Evolutionary conservation across 2,329 filamentous ascomycete species (phyloP), one percentile per base, ranked within the genome.

Genomic region (Fonsecaea monophora): DNA sequence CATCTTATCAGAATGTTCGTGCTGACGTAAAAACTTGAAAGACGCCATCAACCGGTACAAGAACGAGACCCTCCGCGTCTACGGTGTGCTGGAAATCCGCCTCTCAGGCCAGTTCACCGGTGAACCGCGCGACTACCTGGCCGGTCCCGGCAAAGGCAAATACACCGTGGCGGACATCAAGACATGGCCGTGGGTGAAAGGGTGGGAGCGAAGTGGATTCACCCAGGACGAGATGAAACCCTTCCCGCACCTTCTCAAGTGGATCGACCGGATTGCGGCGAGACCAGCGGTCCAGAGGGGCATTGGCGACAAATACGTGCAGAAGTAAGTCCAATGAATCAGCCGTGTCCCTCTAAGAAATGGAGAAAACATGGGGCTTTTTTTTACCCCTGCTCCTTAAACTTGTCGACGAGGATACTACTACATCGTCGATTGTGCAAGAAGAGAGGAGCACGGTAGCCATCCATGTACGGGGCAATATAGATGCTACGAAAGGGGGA

Each of bases 61-160:
- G 57, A 85, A 84, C 60, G 83, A 86, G 72, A 83, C 80, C 1
- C 76, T 84, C 2, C 80, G 84, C 4, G 81, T 85, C 10, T 85
- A 78, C 70, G 83, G 82, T 59, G 84, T 86, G n/a, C 78, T 86
- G n/a, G 84, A 86, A 66, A 83, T 85, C 64, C 83, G 80, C 9
- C 76, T 86, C 1, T 81, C 78, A 0, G 84, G 84, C 13, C 84
- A 84, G 70, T 85, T 82, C 72, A 81, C 79, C 1, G 82, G 81
- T 13, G 82, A 80, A 65, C 78, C 80, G 12, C 75, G 81, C 12
- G 83, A 86, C 7, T 86, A 85, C 67, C 76, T 86, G 1, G 84
- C 83, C 21, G 85, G 84, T 0, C 80, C 81, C 9, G 83, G 82
- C 1, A 82, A 82, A 69, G 85, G 85, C n/a, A 85, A 83, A 72